Percentiles rank a stretch among this genome's conserved stretches.
Conservation (phyloP, 805 yeast genomes). For the Metschnikowia similis region DNA sequence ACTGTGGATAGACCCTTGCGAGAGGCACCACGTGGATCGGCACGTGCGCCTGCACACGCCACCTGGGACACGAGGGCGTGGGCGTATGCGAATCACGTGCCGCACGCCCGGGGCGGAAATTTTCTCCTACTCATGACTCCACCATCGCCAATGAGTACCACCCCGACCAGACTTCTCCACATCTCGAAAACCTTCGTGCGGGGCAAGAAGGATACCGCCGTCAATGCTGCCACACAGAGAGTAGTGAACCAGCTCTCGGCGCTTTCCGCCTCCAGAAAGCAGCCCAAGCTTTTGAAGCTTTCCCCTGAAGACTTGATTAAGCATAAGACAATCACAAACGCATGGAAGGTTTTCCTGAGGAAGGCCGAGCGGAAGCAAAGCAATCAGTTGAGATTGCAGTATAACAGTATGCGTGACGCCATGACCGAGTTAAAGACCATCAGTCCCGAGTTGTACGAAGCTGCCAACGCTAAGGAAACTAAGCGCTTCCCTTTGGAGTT, state of each 20-base stretch:
- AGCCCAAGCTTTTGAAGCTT: constrained; percentile 74
- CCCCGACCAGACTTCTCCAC: neutral
- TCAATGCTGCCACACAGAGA: constrained; percentile 37
- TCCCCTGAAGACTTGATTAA: constrained; percentile 78
- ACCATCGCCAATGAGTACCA: constrained; percentile 2
- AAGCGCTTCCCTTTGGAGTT: constrained; percentile 77
- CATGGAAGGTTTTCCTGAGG: constrained; percentile 68
- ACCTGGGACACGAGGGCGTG: neutral
- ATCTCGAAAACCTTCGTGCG: constrained; percentile 22
- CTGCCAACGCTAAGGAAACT: constrained; percentile 55
- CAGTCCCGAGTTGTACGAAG: constrained; percentile 52
- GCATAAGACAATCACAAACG: constrained; percentile 75
- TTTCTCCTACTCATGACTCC: constrained; percentile 1
- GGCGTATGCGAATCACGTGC: neutral
- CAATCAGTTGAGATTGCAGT: constrained; percentile 53
- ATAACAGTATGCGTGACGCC: constrained; percentile 60
- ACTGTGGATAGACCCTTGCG: neutral
- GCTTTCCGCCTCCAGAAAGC: constrained; percentile 80
- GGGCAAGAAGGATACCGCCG: constrained; percentile 27
- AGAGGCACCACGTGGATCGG: neutral
- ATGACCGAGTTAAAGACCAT: constrained; percentile 59
- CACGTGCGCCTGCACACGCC: neutral
- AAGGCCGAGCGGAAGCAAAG: constrained; percentile 42
- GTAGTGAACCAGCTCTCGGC: constrained; percentile 67
- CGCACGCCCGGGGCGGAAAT: neutral